Evolutionary conservation across 306 rosid genomes (phyloP).

Genomic region (Psophocarpus tetragonolobus): DNA sequence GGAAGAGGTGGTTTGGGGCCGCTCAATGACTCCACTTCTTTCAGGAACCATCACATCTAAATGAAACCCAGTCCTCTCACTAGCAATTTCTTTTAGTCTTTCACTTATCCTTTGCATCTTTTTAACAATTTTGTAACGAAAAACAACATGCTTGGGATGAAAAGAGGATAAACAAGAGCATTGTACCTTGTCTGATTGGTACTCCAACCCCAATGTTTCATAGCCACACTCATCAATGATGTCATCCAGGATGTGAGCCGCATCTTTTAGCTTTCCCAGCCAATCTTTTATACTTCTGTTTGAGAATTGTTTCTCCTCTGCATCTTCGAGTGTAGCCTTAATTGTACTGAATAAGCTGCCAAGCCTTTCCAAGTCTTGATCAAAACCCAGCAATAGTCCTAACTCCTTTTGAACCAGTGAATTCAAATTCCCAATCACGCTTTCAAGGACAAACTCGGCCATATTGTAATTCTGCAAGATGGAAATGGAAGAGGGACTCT

Average conservation of each 20-base stretch:
- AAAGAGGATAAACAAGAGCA: slow-evolving; percentile 9
- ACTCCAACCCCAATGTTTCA: background rate
- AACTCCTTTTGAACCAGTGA: background rate
- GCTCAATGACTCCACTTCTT: background rate
- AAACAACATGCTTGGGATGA: slow-evolving; percentile 8
- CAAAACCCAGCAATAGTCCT: background rate
- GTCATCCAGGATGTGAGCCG: slow-evolving; percentile 18
- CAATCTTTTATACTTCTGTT: background rate
- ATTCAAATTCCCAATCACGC: background rate
- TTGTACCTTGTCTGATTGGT: background rate
- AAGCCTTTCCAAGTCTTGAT: slow-evolving; percentile 7
- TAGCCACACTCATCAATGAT: slow-evolving; percentile 26
- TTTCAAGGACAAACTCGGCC: background rate
- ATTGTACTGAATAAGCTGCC: background rate
- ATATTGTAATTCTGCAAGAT: background rate
- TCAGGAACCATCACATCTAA: background rate
- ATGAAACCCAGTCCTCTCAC: background rate
- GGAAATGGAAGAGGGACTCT: background rate
- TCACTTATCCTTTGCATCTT: slow-evolving; percentile 11
- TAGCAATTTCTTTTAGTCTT: slow-evolving; percentile 17
- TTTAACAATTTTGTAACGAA: background rate
- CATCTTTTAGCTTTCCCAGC: slow-evolving; percentile 15
- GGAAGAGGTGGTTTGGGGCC: slow-evolving; percentile 24
- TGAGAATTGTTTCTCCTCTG: slow-evolving; percentile 29
- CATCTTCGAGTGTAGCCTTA: slow-evolving; percentile 35